phyloP scores from a whole-genome alignment of 352 stramenopile species.

The Pythium plurisporium region DNA sequence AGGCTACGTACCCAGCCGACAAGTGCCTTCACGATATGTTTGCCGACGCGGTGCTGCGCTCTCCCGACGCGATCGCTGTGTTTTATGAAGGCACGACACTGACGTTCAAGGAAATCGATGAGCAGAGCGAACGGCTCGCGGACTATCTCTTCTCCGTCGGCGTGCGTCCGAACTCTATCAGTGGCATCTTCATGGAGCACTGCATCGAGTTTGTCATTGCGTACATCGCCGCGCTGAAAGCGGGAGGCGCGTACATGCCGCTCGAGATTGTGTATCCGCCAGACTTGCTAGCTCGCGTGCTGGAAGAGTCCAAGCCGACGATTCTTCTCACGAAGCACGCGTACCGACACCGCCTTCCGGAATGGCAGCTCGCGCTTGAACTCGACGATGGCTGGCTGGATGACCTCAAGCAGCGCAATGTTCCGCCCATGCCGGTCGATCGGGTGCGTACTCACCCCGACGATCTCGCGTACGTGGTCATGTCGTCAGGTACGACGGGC shows the following conservation, averaged over 20 bases:
- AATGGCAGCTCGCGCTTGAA: constrained; percentile 64
- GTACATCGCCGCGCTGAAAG: constrained; percentile 89
- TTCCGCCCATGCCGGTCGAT: constrained; percentile 45
- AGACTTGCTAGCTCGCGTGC: constrained; percentile 83
- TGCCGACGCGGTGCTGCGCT: constrained; percentile 49
- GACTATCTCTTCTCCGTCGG: constrained; percentile 60
- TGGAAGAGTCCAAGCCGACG: constrained; percentile 84
- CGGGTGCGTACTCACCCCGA: constrained; percentile 74
- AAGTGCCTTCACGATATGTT: constrained; percentile 86
- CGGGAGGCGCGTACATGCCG: constrained; percentile 89
- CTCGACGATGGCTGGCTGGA: constrained; percentile 60
- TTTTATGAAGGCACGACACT: constrained; percentile 64
- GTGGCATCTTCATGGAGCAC: constrained; percentile 89
- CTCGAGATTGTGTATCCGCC: constrained; percentile 88
- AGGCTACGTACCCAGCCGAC: constrained; percentile 51
- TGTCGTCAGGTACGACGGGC: constrained; percentile 90
- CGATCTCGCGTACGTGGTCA: constrained; percentile 91
- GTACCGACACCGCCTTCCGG: constrained; percentile 56
- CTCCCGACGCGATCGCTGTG: constrained; percentile 62
- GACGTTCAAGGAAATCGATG: constrained; percentile 67
- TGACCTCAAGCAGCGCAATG: constrained; percentile 21
- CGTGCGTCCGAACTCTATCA: constrained; percentile 65
- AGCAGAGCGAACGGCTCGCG: constrained; percentile 58
- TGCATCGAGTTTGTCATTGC: constrained; percentile 89
- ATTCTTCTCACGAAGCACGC: constrained; percentile 84